Base-by-base conservation (phyloP, 768 basidiomycete species). In the Brasilioporus rufonigricans region DNA sequence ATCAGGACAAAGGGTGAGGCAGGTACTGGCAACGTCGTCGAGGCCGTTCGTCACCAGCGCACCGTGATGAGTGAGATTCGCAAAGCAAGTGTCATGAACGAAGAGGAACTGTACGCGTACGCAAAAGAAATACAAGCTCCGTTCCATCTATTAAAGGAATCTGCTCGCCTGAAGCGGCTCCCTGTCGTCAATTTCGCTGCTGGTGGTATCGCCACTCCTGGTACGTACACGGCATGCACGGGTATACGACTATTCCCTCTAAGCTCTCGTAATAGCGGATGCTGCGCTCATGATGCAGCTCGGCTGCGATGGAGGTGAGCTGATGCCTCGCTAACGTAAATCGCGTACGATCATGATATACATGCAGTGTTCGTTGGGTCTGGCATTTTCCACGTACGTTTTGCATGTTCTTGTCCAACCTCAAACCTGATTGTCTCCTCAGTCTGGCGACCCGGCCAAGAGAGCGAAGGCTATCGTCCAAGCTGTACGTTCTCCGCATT, bases 261-360 rank as follows among this genome's bases (percentile, higher is more conserved):
- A 23, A 59, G 7, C 13, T 31, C 24, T 24, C 51, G 31, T 27
- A 23, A 60, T 57, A 85, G 93, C 91, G 61, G 96, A 99, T 71
- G 96, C 96, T 16, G 97, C 97, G 4, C 73, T 98, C 59, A 97
- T 98, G 96, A 98, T 98, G 95, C 93, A 96, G 67, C 82, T 98
- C 33, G 93, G 96, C 33, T 93, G 93, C 71, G 96, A 96, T 67
- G 93, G 95, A 77, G 89, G 94, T 94, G 65, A 58, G 85, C 71
- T 16, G 45, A 40, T 43, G 19, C 18, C 53, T 52, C 46, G 18
- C 21, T 26, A 5, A 23, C 45, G 16, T 13, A 36, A 6, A 44
- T 40, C 51, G 4, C 29, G 12, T 31, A 9, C 23, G 5, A 2
- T 59, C 24, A 48, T 50, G 55, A 50, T 49, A 21, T 46, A 10